Evolutionary conservation across 2,329 filamentous ascomycete genomes (phyloP), one percentile per base, ranked within the genome.

Genomic region (Calonectria ilicicola): DNA sequence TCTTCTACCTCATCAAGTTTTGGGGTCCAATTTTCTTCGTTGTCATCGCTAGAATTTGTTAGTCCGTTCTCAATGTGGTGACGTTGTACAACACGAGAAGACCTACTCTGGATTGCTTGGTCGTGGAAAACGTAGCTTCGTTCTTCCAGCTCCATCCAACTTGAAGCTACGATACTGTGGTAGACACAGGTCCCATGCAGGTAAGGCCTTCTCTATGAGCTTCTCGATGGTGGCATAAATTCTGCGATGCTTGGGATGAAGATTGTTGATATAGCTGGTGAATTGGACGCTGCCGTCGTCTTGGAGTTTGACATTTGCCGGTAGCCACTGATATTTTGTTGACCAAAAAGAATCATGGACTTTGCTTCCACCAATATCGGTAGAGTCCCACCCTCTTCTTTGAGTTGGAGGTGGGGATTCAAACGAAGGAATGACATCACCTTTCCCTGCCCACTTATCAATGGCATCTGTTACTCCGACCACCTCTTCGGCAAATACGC

Each of bases 361-460:
- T 3, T 5, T 15, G 5, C 40, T 21, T 1, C 40, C 58, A 21
- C 58, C 38, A 21, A 44, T 32, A 3, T 26, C 38, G 29, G 58
- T 63, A 5, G 21, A 23, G 7, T 7, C 14, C 21, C 21, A 3
- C 10, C 12, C 10, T 7, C 21, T 3, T 26, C 5, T 4, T 26
- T 29, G 38, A 21, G 9, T 17, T 8, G n/a, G 7, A 15, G 40
- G 90, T 80, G 92, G 88, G 85, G 87, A 92, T 76, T 91, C 91
- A 0, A 12, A 15, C 46, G 67, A 0, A 14, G 70, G 63, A n/a
- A 78, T 77, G 12, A 76, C 35, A 4, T 78, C 75, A 19, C 77
- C 77, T 23, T 78, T 78, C 5, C 77, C 77, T 0, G 69, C 69
- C 76, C 76, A 78, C 47, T 68, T 67, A 0, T 78, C 70, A 1